Evolutionary conservation across 495 filamentous ascomycete genomes (phyloP), one percentile per base, ranked within the genome.

Genomic region (Oidiodendron maius): DNA sequence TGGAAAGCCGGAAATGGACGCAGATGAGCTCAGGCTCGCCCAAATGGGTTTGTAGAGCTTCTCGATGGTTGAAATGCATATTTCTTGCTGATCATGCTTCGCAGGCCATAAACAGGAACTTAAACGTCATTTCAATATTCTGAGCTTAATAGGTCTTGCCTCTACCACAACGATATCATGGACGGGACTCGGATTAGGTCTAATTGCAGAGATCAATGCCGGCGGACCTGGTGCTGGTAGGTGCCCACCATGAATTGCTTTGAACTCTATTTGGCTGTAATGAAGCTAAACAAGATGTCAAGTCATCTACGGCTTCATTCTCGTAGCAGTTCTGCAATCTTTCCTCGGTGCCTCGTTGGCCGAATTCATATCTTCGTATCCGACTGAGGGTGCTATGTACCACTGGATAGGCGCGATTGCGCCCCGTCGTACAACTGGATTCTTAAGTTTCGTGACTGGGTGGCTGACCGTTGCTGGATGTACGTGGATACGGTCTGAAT

Each of bases 321-420:
- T 30, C 5, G 26, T 30, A 5, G 5, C 12, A 5, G 5, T 30
- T 5, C 5, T 5, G 12, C 26, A 30, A 12, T 30, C 5, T 12
- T 30, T 30, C 12, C 5, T 30, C 12, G 26, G 26, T 5, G 26
- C 26, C 26, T 5, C 26, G 5, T 5, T 30, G 5, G 26, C 26
- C 12, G 26, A 30, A 30, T 12, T 30, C 5, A 12, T 12, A 5
- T 30, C 26, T 30, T 30, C 26, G 26, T 30, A 30, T 30, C 26
- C 26, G 5, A 30, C 26, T 30, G 12, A 5, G 5, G 26, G 26
- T 5, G 26, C 5, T 30, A 70, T 76, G 5, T 77, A 77, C 47
- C 76, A 77, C 30, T 61, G 60, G 60, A 64, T 63, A 20, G 69
- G 70, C 6, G 82, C 74, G 67, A 59, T 76, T 2, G 62, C 66